Base-by-base conservation (phyloP, 1,284 basidiomycete species). In the Cutaneotrichosporon curvatum region DNA sequence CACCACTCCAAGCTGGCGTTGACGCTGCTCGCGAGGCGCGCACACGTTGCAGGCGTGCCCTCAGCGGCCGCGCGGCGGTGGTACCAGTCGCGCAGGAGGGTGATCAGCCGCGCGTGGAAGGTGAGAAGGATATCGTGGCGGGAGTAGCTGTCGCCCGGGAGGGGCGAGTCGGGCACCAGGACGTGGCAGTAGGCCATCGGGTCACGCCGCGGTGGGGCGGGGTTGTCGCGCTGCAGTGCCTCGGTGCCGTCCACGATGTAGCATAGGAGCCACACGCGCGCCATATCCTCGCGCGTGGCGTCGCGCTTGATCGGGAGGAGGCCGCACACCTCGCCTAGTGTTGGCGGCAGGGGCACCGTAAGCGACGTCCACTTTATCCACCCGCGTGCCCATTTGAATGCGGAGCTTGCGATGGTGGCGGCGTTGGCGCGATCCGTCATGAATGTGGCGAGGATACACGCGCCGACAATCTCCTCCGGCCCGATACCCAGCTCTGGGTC, bases 401-500 rank as follows among this genome's bases (percentile, higher is more conserved):
- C 67, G 4, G 51, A 51, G 21, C 53, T 43, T 0, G 67, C 67
- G 25, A 69, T 63, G 7, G 52, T 45, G 23, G 53, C 52, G 4
- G 61, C 62, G 31, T 59, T 50, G 22, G 57, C 55, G 22, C 59
- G 50, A 28, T 64, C 59, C 1, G 50, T 53, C 50, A 62, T 64
- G 38, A 61, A 69, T 25, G 58, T 60, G 9, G 66, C 61, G 4
- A 68, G 47, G 18, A 65, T 49, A 40, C 59, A 62, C 14, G 61
- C 58, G 18, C 56, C 66, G 2, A 67, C 60, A 51, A 71, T 71
- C 56, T 71, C 68, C 47, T 71, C 68, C 12, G 68, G 66, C 2
- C 68, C 68, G 22, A 71, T 61, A 15, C 65, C 68, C 19, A 70
- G 55, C 50, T 71, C 68, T 12, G 63, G 61, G 53, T 71, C 67